These are phyloP conservation scores for Narthecium ossifragum DNA, from an alignment of 106 monocot species.

Conservation along the genomic window DNA sequence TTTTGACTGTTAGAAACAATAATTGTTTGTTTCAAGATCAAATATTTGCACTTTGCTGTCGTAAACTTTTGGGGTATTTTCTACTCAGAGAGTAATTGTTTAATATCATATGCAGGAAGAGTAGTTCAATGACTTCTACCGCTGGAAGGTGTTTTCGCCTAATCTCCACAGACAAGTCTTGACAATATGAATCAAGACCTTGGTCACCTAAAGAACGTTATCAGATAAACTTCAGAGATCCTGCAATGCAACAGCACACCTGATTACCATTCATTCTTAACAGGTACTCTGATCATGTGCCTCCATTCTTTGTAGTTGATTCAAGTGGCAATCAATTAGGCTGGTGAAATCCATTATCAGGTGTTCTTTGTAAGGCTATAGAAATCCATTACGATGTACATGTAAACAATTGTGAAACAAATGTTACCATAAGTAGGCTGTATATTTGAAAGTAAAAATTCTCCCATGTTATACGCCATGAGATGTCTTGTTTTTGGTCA, in stretches of 20 bases:
- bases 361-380: neutral
- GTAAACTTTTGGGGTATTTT: neutral
- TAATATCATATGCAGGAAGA: constrained; percentile 51
- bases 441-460: no score
- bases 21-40: neutral
- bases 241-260: neutral
- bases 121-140: constrained; percentile 85
- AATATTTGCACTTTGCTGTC: neutral
- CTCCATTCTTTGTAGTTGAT: neutral
- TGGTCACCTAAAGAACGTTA: neutral
- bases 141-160: constrained; percentile 71
- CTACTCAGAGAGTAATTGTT: neutral
- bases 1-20: neutral
- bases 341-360: neutral
- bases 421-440: no score
- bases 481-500: no score
- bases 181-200: neutral
- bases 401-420: neutral
- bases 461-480: no score
- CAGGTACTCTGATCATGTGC: neutral
- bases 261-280: neutral
- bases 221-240: no score
- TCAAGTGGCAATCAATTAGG: neutral
- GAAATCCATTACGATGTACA: neutral
- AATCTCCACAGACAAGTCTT: constrained; percentile 18